Conservation (phyloP, 495 filamentous ascomycete species). For the Rhypophila decipiens region DNA sequence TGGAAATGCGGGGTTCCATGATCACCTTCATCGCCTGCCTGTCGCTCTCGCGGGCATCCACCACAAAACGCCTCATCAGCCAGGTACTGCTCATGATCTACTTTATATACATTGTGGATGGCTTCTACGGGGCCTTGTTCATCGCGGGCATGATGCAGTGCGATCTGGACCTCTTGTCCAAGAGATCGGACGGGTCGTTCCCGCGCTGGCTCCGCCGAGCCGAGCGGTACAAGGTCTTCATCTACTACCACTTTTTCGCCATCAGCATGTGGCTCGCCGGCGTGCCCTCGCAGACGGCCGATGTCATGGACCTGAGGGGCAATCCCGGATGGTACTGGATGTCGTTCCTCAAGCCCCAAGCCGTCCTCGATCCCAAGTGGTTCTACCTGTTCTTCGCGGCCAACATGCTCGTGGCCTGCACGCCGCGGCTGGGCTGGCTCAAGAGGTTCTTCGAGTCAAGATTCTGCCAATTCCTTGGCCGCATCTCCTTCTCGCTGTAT, state of each 20-base stretch:
- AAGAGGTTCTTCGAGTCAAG: slow-evolving; percentile 51
- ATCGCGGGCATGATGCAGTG: slow-evolving; percentile 43
- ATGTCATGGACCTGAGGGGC: slow-evolving; percentile 28
- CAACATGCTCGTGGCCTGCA: slow-evolving; percentile 46
- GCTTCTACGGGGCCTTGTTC: slow-evolving; percentile 40
- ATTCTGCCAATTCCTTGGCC: slow-evolving; percentile 58
- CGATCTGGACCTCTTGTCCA: slow-evolving; percentile 41
- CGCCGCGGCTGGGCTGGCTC: slow-evolving; percentile 35
- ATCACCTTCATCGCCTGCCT: slow-evolving; percentile 40
- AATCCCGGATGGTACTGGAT: slow-evolving; percentile 41
- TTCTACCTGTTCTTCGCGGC: slow-evolving; percentile 48
- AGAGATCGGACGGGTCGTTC: slow-evolving; percentile 28
- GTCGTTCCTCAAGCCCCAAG: slow-evolving; percentile 45
- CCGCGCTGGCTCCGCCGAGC: slow-evolving; percentile 30
- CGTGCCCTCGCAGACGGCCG: slow-evolving; percentile 36
- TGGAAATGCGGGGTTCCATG: slow-evolving; percentile 38
- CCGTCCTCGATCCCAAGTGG: slow-evolving; percentile 47
- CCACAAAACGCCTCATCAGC: slow-evolving; percentile 28
- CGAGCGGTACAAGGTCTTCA: slow-evolving; percentile 37
- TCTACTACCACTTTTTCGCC: slow-evolving; percentile 43
- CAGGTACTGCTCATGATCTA: slow-evolving; percentile 26
- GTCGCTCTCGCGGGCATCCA: slow-evolving; percentile 34
- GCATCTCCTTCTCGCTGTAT: slow-evolving; percentile 61
- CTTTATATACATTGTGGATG: slow-evolving; percentile 45
- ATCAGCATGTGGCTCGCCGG: slow-evolving; percentile 39